A percentile compares a stretch with the other conserved stretches of the same genome.
These are phyloP conservation scores for Yamagishiella unicocca DNA, from an alignment of 139 green algal genomes.

Conservation along the genomic window DNA sequence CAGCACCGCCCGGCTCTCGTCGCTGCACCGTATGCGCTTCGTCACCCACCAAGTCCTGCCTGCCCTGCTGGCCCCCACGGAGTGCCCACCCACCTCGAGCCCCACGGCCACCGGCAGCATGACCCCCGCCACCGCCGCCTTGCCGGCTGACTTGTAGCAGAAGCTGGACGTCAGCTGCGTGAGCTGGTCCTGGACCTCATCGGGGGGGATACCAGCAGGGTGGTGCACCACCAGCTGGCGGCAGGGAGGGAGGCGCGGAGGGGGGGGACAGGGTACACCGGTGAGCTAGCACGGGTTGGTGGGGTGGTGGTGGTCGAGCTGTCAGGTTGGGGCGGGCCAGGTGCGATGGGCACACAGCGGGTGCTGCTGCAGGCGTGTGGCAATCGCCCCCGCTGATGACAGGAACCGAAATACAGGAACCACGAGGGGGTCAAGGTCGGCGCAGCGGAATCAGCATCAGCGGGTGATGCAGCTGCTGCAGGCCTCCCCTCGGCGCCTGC, in stretches of 20 bases:
- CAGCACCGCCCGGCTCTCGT: too few species aligned
- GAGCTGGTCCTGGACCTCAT: slow-evolving; percentile 58
- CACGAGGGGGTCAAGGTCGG: too few species aligned
- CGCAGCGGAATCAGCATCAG: too few species aligned
- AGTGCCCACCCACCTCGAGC: slow-evolving; percentile 47
- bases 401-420: too few species aligned
- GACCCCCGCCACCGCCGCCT: slow-evolving; percentile 54
- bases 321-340: too few species aligned
- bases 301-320: background rate
- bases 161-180: slow-evolving; percentile 50
- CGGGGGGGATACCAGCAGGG: slow-evolving; percentile 42
- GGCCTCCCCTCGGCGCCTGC: too few species aligned
- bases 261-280: background rate
- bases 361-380: too few species aligned
- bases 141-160: slow-evolving; percentile 49
- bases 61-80: background rate
- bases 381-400: too few species aligned
- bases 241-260: background rate
- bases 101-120: slow-evolving; percentile 62
- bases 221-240: slow-evolving; percentile 57
- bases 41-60: too few species aligned
- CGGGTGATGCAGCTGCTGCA: too few species aligned
- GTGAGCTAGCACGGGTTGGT: background rate
- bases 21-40: too few species aligned
- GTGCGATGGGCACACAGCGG: too few species aligned